Conservation (phyloP, 768 basidiomycete species). For the Sarcomyxa edulis region DNA sequence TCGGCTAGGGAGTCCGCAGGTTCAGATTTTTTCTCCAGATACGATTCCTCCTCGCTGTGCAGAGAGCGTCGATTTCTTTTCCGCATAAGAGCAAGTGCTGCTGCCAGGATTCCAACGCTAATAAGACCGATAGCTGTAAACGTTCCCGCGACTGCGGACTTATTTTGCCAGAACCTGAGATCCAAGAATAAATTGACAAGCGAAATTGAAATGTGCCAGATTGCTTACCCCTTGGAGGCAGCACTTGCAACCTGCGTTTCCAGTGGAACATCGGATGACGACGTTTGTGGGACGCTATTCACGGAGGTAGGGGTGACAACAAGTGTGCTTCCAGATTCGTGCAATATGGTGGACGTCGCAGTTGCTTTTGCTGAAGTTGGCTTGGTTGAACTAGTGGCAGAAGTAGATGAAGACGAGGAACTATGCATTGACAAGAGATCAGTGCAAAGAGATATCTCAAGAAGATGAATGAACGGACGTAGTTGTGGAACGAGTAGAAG, state of each 20-base stretch:
- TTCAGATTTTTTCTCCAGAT: slow-evolving; percentile 4
- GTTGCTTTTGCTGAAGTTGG: no score
- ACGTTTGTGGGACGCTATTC: neutral
- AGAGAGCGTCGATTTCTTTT: slow-evolving; percentile 7
- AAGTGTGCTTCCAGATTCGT: neutral
- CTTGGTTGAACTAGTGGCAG: no score
- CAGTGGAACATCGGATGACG: neutral
- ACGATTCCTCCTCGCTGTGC: slow-evolving; percentile 1
- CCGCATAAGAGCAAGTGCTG: slow-evolving; percentile 6
- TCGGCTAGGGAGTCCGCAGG: slow-evolving; percentile 2
- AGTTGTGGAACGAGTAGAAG: no score
- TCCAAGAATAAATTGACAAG: neutral
- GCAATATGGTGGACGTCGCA: neutral
- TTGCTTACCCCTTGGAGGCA: neutral
- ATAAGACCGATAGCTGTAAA: slow-evolving; percentile 37
- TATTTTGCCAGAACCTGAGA: slow-evolving; percentile 45
- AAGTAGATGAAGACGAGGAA: no score
- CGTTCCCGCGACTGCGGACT: slow-evolving; percentile 39
- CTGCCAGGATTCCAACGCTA: slow-evolving; percentile 22
- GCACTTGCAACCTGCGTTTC: neutral
- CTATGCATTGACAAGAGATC: no score
- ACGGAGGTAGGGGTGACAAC: neutral
- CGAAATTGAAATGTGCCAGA: neutral
- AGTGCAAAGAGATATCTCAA: no score
- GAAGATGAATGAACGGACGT: no score